Evolutionary conservation across 78 protist genomes (phyloP), one percentile per base, ranked within the genome.

Genomic region (Tieghemostelium lacteum): DNA sequence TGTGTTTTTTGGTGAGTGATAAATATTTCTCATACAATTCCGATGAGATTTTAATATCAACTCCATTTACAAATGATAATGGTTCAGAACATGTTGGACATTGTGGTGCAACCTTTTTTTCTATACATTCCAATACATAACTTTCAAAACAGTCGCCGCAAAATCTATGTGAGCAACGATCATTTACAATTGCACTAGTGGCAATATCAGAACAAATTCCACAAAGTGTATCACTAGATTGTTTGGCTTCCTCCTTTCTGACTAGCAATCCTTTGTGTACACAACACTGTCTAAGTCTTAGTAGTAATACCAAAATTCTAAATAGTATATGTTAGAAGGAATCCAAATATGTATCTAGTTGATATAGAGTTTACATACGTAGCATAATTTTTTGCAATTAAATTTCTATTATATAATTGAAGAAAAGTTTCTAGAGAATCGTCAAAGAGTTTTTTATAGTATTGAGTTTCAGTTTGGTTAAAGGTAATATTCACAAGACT

Each of bases 201-300:
- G n/a, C 6, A 45, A 10, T 10, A 45, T 45, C 52, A 45, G 52
- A 14, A 10, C 52, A 45, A 45, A 45, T 10, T 45, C n/a, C 6
- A 45, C 52, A 45, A 45, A 45, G 6, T 14, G 52, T 10, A 45
- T 45, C 52, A 10, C 10, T 45, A 45, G 10, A 10, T 45, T 6
- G 52, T 14, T 14, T 5, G 20, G 45, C 45, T 1, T 17, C 36
- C 52, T 52, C 19, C 12, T 22, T 62, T 65, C 36, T 22, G 1
- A 57, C 17, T 31, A 78, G n/a, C 28, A 78, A 78, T 17, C 31
- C n/a, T 1, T 34, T 37, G 55, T 78, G 76, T 39, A 61, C 88
- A 67, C 88, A 78, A 66, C 74, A 67, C 28, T 78, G 88, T 34
- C 88, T 26, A 54, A 78, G 28, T 66, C 88, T 66, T 54, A 78